Conservation (phyloP, 1,139 yeast species). For the Nakaseomyces delphensis region DNA sequence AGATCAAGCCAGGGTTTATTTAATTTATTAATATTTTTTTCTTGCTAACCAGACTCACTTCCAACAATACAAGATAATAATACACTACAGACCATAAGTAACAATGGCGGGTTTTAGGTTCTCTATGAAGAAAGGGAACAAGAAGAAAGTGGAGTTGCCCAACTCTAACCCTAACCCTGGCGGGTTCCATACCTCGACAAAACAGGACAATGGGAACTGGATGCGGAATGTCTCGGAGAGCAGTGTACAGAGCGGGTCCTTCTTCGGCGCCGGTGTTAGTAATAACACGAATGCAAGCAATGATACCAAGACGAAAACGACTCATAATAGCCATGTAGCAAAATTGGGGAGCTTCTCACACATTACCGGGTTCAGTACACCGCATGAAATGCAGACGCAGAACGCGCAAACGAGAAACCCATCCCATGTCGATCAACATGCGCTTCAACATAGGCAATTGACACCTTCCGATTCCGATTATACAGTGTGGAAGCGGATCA, state of each 20-base stretch:
- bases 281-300: background rate
- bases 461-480: slow-evolving; percentile 9
- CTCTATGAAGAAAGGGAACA: slow-evolving; percentile 4
- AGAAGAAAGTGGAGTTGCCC: background rate
- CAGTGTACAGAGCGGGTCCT: slow-evolving; percentile 1
- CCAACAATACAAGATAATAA: no score
- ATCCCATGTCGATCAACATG: background rate
- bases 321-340: slow-evolving; percentile 2
- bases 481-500: slow-evolving; percentile 69
- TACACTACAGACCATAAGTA: no score
- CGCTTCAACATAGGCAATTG: background rate
- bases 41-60: no score
- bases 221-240: background rate
- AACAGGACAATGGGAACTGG: background rate
- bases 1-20: no score
- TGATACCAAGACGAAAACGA: background rate
- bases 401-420: background rate
- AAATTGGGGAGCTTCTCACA: slow-evolving; percentile 3
- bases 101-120: slow-evolving; percentile 5
- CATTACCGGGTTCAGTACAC: background rate
- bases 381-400: background rate
- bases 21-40: no score
- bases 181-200: background rate
- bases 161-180: slow-evolving; percentile 5
- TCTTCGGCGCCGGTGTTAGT: background rate